Evolutionary conservation across 2,329 filamentous ascomycete genomes (phyloP).

Genomic region (Xylaria sp.): DNA sequence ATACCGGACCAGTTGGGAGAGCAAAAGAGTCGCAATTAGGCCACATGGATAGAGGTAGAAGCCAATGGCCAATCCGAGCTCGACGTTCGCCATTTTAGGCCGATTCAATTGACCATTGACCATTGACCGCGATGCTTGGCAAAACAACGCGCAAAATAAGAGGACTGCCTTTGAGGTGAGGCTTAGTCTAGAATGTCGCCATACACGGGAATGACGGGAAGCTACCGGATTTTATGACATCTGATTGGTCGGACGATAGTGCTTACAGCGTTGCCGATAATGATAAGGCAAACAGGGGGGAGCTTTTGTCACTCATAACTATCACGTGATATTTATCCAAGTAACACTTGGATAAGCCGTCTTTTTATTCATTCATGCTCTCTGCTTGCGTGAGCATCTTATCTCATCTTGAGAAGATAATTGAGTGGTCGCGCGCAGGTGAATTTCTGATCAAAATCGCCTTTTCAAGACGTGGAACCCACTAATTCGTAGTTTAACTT

Average conservation of each 20-base stretch:
- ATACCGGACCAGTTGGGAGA: conserved; percentile 52
- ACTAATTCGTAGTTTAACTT: not conserved
- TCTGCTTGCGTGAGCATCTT: not conserved
- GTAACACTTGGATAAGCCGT: not conserved
- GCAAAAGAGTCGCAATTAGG: conserved; percentile 52
- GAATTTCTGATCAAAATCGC: not conserved
- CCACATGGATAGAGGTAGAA: conserved; percentile 56
- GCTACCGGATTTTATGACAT: not conserved
- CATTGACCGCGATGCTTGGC: conserved; percentile 19
- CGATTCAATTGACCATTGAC: conserved; percentile 27
- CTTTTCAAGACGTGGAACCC: not conserved
- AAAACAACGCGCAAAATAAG: conserved; percentile 2
- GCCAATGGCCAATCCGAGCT: conserved; percentile 52
- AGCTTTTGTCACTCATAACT: not conserved
- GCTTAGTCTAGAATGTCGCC: not conserved
- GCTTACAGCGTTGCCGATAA: not conserved
- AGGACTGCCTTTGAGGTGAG: not conserved
- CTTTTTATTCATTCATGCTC: not conserved
- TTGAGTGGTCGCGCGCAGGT: too few species aligned
- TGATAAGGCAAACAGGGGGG: not conserved
- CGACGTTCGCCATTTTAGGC: conserved; percentile 48
- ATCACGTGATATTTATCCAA: not conserved
- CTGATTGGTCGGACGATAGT: conserved; percentile 1
- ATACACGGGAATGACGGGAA: conserved; percentile 10
- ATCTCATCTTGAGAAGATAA: not conserved